Base-by-base conservation (phyloP, 305 asterid species). In the Fraxinus sp. region DNA sequence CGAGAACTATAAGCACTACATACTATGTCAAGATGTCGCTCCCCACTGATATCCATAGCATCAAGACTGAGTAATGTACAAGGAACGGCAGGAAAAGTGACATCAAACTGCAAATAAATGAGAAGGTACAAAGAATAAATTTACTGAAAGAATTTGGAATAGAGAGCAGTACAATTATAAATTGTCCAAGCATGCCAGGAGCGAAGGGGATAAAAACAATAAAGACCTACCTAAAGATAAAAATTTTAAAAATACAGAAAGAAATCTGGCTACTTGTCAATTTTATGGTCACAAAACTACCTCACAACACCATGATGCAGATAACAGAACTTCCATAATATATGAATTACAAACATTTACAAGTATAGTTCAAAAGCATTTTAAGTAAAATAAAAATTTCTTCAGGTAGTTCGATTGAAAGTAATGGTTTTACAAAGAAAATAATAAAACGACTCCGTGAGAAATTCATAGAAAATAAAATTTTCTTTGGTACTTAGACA, bases 1-100 rank as follows among this genome's bases (percentile, higher is more conserved):
- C 62, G 32, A 28, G 79, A 57, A 76, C 36, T 78, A 64, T 81
- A 78, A 81, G 87, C 62, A 78, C 77, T 18, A 82, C 98, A 82
- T 91, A 96, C 99, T 84, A 96, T 96, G 90, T 96, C 90, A 62
- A 90, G 85, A 88, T 96, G 99, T 84, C 92, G 95, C 91, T 94
- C 99, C 85, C 98, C 99, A 46, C 98, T 96, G 86, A 96, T 93
- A 91, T 96, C 99, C 94, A 93, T 91, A 89, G 99, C 94, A 88
- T 96, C 99, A 79, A 96, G 88, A 88, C 98, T 96, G 85, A 96
- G 91, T 89, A 96, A 81, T 26, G 99, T 83, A 86, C 99, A 96
- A 79, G 97, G 98, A 81, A 92, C 78, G 55, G 88, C 85, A 41
- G 98, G 98, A 92, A 96, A 94, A 41, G 97, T 93, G 84, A 94